These are phyloP conservation scores for Talaromyces rugulosus DNA, from an alignment of 2,329 filamentous ascomycete genomes.

Conservation along the genomic window DNA sequence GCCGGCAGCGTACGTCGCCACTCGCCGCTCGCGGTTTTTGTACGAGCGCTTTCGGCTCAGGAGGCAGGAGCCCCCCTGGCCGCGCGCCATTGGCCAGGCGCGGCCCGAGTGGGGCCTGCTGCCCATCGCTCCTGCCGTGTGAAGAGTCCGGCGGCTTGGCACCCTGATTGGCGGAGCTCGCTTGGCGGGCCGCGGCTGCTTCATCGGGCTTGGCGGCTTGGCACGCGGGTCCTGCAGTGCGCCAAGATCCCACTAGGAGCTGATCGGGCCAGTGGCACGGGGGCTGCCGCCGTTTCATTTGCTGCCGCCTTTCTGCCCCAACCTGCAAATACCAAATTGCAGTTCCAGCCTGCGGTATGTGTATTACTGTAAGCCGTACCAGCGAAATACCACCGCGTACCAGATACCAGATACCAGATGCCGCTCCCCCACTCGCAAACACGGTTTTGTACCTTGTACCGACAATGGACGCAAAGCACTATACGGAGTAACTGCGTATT, in stretches of 20 bases:
- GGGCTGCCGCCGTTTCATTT: neutral
- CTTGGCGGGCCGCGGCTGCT: neutral
- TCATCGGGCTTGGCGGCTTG: neutral
- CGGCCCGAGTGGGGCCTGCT: neutral
- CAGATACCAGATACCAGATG: neutral
- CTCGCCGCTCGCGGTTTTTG: neutral
- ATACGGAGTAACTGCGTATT: neutral
- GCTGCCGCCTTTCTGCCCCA: neutral
- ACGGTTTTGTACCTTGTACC: too few relatives aligned
- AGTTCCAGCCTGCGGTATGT: neutral
- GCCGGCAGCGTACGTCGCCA: neutral
- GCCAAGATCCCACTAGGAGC: neutral
- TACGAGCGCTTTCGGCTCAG: neutral
- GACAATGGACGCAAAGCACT: too few relatives aligned
- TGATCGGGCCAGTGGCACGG: neutral
- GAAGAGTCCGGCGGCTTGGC: neutral
- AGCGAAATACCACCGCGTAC: neutral
- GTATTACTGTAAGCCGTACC: neutral
- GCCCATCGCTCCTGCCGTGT: neutral
- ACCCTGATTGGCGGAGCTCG: neutral
- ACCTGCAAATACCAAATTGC: neutral
- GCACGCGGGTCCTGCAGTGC: neutral
- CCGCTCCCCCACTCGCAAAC: too few relatives aligned
- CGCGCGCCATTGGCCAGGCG: neutral
- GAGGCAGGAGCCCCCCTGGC: neutral